These are phyloP conservation scores for Apiospora phragmitis DNA, from an alignment of 2,329 filamentous ascomycete species.

Conservation along the genomic window DNA sequence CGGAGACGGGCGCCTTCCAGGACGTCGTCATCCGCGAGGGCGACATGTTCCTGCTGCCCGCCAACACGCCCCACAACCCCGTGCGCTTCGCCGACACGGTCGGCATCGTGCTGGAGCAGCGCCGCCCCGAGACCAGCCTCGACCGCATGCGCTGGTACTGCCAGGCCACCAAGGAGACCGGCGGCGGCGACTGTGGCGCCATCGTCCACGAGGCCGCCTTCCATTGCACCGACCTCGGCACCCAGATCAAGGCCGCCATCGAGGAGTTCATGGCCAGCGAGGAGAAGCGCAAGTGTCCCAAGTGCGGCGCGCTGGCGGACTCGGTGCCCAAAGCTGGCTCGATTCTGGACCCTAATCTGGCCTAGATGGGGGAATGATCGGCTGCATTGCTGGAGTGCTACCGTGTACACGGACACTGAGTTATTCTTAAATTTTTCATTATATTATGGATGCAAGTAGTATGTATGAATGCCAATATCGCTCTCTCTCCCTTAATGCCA, in stretches of 20 bases:
- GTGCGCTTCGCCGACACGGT: conserved; percentile 92
- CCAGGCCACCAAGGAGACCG: conserved; percentile 37
- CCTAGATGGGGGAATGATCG: conserved; percentile 22
- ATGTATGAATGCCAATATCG: not conserved
- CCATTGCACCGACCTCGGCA: conserved; percentile 85
- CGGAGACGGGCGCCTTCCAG: conserved; percentile 58
- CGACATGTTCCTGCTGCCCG: conserved; percentile 88
- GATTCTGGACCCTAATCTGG: conserved; percentile 60
- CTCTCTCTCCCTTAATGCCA: not conserved
- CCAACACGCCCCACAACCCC: conserved; percentile 96
- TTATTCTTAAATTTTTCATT: not conserved
- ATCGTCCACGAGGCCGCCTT: conserved; percentile 86
- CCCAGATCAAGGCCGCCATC: conserved; percentile 91
- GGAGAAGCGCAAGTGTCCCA: conserved; percentile 70
- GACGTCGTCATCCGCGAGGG: conserved; percentile 91
- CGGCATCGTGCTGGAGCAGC: conserved; percentile 90
- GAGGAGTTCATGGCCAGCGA: conserved; percentile 70
- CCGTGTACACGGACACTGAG: not conserved
- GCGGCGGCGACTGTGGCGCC: conserved; percentile 52
- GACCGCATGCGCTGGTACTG: conserved; percentile 95
- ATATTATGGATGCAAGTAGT: conserved; percentile 3
- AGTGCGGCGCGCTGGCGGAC: conserved; percentile 76
- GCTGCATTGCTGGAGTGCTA: not conserved
- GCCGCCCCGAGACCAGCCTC: conserved; percentile 65
- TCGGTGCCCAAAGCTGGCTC: conserved; percentile 63